Percentiles rank a stretch among this genome's conserved stretches.
Conservation (phyloP, 371 early-diverging fungal genomes). For the Actinomortierella wolfii region DNA sequence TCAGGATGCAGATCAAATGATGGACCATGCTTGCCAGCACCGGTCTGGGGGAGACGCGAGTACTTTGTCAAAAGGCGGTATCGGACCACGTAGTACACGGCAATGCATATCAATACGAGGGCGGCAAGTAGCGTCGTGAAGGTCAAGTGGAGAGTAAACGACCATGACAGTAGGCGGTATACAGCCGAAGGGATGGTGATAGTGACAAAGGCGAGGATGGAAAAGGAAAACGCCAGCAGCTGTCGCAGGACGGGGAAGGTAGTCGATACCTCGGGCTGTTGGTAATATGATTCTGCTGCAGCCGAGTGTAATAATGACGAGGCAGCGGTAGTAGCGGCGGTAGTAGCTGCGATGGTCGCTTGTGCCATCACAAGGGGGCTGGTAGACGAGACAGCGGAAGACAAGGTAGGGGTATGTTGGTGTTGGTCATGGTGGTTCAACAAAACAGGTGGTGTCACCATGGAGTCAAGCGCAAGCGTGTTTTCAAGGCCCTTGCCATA, state of each 20-base stretch:
- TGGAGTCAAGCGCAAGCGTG: background rate
- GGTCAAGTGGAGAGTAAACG: conserved; percentile 70
- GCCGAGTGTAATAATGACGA: background rate
- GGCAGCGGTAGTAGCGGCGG: conserved; percentile 1
- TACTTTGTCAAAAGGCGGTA: conserved; percentile 80
- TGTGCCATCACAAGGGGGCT: background rate
- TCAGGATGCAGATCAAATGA: conserved; percentile 86
- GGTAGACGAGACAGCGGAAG: background rate
- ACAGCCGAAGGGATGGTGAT: conserved; percentile 61
- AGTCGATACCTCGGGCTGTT: conserved; percentile 3
- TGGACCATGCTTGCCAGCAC: conserved; percentile 51
- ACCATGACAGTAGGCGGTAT: conserved; percentile 67
- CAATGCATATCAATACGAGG: conserved; percentile 44
- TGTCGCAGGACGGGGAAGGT: conserved; percentile 27
- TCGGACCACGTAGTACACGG: conserved; percentile 65
- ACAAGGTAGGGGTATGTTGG: conserved; percentile 11
- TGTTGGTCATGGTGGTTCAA: conserved; percentile 4
- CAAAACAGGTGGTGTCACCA: conserved; percentile 8
- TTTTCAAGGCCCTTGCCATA: background rate
- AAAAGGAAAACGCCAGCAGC: conserved; percentile 53
- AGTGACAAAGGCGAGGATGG: conserved; percentile 57
- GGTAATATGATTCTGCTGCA: background rate
- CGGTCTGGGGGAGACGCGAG: conserved; percentile 68
- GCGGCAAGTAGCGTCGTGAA: conserved; percentile 62
- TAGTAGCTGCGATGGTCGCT: conserved; percentile 1